Evolutionary conservation across 2,329 filamentous ascomycete genomes (phyloP).

Genomic region (Colletotrichum lindemuthianum): DNA sequence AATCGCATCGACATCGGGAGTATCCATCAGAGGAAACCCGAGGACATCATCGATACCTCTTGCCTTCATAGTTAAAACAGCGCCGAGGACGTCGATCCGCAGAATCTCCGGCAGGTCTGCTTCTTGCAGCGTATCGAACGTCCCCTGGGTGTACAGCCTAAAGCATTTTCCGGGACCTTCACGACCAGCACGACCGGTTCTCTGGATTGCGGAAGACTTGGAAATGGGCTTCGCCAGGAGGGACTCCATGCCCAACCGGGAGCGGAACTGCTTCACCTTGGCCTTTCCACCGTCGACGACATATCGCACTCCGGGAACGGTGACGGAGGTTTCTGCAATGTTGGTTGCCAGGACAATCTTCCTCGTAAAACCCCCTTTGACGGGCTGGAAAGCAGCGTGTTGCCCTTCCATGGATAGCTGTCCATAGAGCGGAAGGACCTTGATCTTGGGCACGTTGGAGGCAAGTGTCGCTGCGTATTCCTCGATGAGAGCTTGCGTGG

Average conservation of each 20-base stretch:
- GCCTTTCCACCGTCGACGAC: constrained; percentile 94
- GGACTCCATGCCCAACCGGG: constrained; percentile 87
- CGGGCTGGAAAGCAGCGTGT: constrained; percentile 83
- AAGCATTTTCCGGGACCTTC: constrained; percentile 92
- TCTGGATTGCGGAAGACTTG: constrained; percentile 90
- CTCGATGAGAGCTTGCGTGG: constrained; percentile 81
- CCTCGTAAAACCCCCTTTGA: constrained; percentile 76
- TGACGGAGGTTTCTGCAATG: constrained; percentile 98
- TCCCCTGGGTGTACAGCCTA: constrained; percentile 84
- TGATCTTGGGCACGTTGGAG: constrained; percentile 76
- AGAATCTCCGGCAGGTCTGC: constrained; percentile 89
- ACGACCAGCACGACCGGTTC: constrained; percentile 90
- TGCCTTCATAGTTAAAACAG: constrained; percentile 92
- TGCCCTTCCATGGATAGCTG: constrained; percentile 89
- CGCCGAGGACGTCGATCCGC: constrained; percentile 86
- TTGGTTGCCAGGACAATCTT: constrained; percentile 96
- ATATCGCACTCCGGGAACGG: constrained; percentile 89
- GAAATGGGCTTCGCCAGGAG: constrained; percentile 91
- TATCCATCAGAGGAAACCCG: constrained; percentile 85
- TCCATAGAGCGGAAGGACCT: constrained; percentile 85
- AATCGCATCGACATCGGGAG: constrained; percentile 79
- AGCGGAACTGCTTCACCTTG: constrained; percentile 92
- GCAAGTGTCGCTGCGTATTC: constrained; percentile 80
- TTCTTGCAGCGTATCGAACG: constrained; percentile 76
- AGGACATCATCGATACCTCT: constrained; percentile 85